A percentile compares a stretch with the other conserved stretches of the same genome.
Conservation (phyloP, 441 rosid species). For the Erodium moschatum region DNA sequence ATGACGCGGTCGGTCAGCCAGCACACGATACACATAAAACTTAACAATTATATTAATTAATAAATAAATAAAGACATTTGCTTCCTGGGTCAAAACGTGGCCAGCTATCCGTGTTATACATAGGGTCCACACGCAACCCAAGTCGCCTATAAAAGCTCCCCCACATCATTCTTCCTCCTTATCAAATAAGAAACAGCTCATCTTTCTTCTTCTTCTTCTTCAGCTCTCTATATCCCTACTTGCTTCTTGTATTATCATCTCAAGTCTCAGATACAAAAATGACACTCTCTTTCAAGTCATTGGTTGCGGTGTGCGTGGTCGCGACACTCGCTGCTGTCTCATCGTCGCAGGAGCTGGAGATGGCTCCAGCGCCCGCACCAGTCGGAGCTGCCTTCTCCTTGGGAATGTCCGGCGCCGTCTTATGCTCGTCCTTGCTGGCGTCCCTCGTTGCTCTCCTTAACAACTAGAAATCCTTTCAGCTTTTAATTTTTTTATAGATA, state of each 20-base stretch:
- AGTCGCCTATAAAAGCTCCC: not conserved
- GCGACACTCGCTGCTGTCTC: not conserved
- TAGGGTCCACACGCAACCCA: not conserved
- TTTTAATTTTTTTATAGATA: too few relatives aligned
- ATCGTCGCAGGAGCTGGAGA: constrained; percentile 17
- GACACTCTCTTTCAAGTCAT: not conserved
- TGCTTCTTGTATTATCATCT: too few relatives aligned
- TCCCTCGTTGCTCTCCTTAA: constrained; percentile 16
- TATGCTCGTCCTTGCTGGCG: constrained; percentile 21
- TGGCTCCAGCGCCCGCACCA: constrained; percentile 24
- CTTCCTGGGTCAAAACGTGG: not conserved
- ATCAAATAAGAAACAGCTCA: too few relatives aligned
- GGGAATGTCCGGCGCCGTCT: constrained; percentile 18
- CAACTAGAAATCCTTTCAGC: not conserved
- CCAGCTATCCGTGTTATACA: not conserved
- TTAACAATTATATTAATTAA: too few relatives aligned
- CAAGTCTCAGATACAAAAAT: not conserved
- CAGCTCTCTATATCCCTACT: too few relatives aligned
- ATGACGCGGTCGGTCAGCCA: too few relatives aligned
- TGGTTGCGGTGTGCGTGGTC: not conserved
- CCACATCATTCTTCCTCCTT: not conserved
- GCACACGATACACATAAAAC: too few relatives aligned
- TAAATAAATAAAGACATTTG: too few relatives aligned
- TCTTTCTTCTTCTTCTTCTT: too few relatives aligned
- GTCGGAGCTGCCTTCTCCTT: constrained; percentile 21